Percentiles rank a stretch among this genome's conserved stretches.
These are phyloP conservation scores for Acacia melanoxylon DNA, from an alignment of 306 rosid genomes.

Conservation along the genomic window DNA sequence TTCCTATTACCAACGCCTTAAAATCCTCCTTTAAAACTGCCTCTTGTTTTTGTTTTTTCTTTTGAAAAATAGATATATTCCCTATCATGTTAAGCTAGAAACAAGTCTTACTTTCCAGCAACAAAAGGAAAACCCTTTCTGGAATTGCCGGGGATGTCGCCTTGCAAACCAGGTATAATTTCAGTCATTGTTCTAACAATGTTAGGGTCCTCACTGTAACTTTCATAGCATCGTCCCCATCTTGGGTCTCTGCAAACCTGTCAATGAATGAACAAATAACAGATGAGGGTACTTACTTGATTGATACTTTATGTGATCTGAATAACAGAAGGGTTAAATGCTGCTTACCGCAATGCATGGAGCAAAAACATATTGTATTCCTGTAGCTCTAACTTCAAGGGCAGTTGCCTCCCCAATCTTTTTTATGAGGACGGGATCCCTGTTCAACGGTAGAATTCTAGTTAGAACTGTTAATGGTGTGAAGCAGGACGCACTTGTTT, in stretches of 20 bases:
- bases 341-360: slow-evolving; percentile 93
- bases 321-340: background rate
- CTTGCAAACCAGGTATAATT: slow-evolving; percentile 95
- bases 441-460: slow-evolving; percentile 25
- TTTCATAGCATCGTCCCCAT: slow-evolving; percentile 99
- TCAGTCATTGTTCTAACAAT: slow-evolving; percentile 87
- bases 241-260: slow-evolving; percentile 99
- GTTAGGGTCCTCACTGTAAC: slow-evolving; percentile 84
- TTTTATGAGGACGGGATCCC: slow-evolving; percentile 86
- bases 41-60: background rate
- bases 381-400: slow-evolving; percentile 97
- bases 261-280: slow-evolving; percentile 20
- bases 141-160: slow-evolving; percentile 66
- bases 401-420: slow-evolving; percentile 96
- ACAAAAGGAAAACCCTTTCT: slow-evolving; percentile 80
- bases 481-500: background rate
- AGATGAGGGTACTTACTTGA: background rate
- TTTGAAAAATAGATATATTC: background rate
- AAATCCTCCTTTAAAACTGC: background rate
- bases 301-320: background rate
- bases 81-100: background rate
- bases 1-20: background rate
- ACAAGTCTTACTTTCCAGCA: slow-evolving; percentile 80
- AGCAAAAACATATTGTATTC: slow-evolving; percentile 89
- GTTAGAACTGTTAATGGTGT: background rate